Base-by-base conservation (phyloP, 2,329 filamentous ascomycete species). In the Massarina eburnea region DNA sequence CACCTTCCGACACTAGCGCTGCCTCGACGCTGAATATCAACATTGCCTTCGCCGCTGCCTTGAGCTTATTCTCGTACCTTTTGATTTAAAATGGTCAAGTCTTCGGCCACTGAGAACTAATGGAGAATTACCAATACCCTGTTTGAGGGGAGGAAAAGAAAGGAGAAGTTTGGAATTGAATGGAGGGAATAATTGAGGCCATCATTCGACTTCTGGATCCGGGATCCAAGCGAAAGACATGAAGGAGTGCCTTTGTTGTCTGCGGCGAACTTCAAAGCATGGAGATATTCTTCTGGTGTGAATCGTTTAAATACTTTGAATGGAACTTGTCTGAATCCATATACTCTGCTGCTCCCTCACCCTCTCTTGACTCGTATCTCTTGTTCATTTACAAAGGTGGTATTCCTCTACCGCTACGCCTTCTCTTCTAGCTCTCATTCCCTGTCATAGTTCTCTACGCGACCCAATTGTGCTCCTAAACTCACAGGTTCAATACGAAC, bases 31-130 rank as follows among this genome's bases (percentile, higher is more conserved):
- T 54, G 19, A 51, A 39, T 39, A 39, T 29, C 19, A 19, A 29
- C 35, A n/a, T 55, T 9, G 46, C 47, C 17, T 43, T 57, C 32
- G 41, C 55, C 24, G 55, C 50, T 34, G 39, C 48, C 10, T 8
- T 60, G 20, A 52, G 52, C 39, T 46, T 56, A 44, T 42, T 56
- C 43, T 47, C 52, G 30, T 60, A 54, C 46, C 38, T 54, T 29
- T 18, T 57, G 37, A 37, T 61, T 45, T 59, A 58, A 54, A 33
- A 27, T 12, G 12, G 45, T 10, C 35, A 30, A 26, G 14, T 20
- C 21, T n/a, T n/a, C 17, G 4, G 18, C 12, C 8, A 36, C 7
- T 15, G 20, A 26, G 20, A 22, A 24, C 19, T 10, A 20, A 40
- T 7, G 36, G 21, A 12, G n/a, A n/a, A n/a, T n/a, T n/a, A n/a